Evolutionary conservation across 495 filamentous ascomycete species (phyloP).

Genomic region (Cercophora newfieldiana): DNA sequence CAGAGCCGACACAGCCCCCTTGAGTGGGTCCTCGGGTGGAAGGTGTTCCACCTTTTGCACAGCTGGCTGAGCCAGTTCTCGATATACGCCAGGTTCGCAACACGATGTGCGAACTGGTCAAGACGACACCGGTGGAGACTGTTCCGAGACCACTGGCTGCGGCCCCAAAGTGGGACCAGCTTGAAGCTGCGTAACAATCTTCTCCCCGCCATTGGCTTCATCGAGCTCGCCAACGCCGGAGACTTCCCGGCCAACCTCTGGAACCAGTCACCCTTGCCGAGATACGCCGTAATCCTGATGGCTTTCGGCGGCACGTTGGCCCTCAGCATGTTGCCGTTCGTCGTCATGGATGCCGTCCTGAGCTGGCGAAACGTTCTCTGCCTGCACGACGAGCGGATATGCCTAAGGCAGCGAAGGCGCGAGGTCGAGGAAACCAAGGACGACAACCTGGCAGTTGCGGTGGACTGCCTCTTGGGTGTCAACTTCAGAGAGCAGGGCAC

Average conservation of each 20-base stretch:
- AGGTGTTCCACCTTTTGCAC: neutral
- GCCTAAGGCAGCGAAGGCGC: conserved; percentile 26
- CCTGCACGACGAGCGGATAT: conserved; percentile 40
- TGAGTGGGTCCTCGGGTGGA: neutral
- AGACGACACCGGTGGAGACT: neutral
- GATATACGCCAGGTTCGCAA: neutral
- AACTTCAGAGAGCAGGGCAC: conserved; percentile 46
- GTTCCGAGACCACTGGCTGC: neutral
- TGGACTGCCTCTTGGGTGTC: conserved; percentile 41
- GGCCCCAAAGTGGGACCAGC: conserved; percentile 21
- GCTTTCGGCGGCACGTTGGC: conserved; percentile 50
- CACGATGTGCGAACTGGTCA: too few relatives aligned
- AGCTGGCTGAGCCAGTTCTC: neutral
- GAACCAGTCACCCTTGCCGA: conserved; percentile 51
- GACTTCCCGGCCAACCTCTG: conserved; percentile 58
- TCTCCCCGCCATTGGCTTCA: conserved; percentile 47
- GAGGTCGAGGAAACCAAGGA: neutral
- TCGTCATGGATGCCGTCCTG: conserved; percentile 42
- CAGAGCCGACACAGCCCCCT: neutral
- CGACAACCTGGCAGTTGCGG: neutral
- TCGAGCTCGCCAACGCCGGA: conserved; percentile 54
- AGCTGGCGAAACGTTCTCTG: conserved; percentile 48
- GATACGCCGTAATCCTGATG: conserved; percentile 49
- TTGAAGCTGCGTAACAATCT: conserved; percentile 48
- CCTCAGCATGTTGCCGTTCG: conserved; percentile 46